A percentile compares a stretch with the other conserved stretches of the same genome.
These are phyloP conservation scores for Penicillium odoratum DNA, from an alignment of 495 filamentous ascomycete species.

Conservation along the genomic window DNA sequence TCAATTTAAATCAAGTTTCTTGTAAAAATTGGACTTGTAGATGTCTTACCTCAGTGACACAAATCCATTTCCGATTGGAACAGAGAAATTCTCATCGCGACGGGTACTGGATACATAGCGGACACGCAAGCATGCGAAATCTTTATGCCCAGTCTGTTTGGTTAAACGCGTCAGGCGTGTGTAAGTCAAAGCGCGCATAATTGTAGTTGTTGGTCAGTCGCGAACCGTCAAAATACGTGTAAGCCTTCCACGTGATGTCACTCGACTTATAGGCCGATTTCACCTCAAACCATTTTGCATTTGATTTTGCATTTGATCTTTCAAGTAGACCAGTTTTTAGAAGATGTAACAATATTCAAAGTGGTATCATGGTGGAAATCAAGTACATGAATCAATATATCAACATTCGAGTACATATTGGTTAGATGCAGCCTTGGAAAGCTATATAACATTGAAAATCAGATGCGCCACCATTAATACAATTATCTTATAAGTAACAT, in stretches of 20 bases:
- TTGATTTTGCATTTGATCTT: too few relatives aligned
- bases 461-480: neutral
- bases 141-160: neutral
- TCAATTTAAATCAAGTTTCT: neutral
- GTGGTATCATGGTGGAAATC: too few relatives aligned
- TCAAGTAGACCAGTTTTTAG: too few relatives aligned
- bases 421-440: neutral
- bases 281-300: too few relatives aligned
- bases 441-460: neutral
- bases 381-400: too few relatives aligned
- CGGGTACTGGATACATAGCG: slow-evolving; percentile 8
- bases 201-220: neutral
- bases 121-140: too few relatives aligned
- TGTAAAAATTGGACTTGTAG: neutral
- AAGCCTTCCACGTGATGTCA: neutral
- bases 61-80: slow-evolving; percentile 37
- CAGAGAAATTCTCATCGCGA: slow-evolving; percentile 17
- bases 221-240: neutral
- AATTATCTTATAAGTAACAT: neutral
- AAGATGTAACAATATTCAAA: too few relatives aligned
- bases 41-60: slow-evolving; percentile 31
- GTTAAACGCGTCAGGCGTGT: neutral
- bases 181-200: slow-evolving; percentile 18
- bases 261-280: neutral
- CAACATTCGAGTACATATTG: neutral